Evolutionary conservation across 2,329 filamentous ascomycete genomes (phyloP), one percentile per base, ranked within the genome.

Genomic region (Aspergillus felis): DNA sequence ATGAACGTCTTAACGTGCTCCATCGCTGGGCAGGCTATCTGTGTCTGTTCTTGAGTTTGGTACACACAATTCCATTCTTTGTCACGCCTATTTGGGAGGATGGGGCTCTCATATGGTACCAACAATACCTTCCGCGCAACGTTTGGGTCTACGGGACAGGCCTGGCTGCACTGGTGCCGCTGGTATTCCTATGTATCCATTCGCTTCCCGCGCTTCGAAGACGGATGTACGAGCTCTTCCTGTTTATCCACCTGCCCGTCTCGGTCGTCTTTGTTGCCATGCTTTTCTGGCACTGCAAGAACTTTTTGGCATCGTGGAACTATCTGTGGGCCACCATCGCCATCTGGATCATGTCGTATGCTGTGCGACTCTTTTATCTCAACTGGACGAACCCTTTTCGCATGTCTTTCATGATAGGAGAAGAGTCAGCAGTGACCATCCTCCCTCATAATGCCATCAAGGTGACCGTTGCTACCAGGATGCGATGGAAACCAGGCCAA

Each of bases 401-500:
- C 41, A 77, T 90, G 64, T 87, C 91, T 0, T 96, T 91, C 78
- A 78, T 96, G 66, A 89, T 96, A 47, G 93, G 93, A 50, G 93
- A 97, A 66, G 92, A 96, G 75, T 92, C 91, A 0, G 90, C 91
- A 27, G 87, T 97, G 42, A 94, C 91, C 0, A 81, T 97, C 25
- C 87, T 97, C 79, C 87, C 91, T 2, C 92, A 97, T 67, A 93
- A 95, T 68, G 91, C 91, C n/a, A 88, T 97, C 77, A 97, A 97
- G 73, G 85, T 97, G 64, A 97, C 93, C 0, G 89, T 97, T 52
- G 92, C 93, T 1, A 97, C 93, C 0, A 91, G 93, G 73, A 90
- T 95, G 83, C 87, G 85, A 61, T 97, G 93, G 93, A 88, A 86
- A 69, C 92, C 93, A 0, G 94, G 93, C 4, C 94, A 97, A 74